phyloP scores from a whole-genome alignment of 2,329 filamentous ascomycete genomes.

The Paecilomyces niveus region DNA sequence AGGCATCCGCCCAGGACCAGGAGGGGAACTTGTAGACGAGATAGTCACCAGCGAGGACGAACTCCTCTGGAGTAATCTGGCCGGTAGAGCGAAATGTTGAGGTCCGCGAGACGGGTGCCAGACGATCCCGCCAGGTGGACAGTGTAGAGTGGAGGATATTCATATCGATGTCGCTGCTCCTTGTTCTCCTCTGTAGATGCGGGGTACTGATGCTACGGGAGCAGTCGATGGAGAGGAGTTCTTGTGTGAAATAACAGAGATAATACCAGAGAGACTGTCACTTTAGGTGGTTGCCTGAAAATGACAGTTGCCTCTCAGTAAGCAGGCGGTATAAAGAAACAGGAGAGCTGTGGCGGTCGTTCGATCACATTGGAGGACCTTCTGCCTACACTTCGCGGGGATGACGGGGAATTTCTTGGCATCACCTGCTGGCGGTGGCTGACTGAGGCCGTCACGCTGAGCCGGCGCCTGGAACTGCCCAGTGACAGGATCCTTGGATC shows the following conservation, averaged over 20 bases:
- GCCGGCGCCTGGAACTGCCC: background rate
- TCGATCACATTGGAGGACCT: background rate
- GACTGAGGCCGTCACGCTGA: background rate
- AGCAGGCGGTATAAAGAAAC: slow-evolving; percentile 1
- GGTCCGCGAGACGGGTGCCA: slow-evolving; percentile 79
- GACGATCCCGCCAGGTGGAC: slow-evolving; percentile 84
- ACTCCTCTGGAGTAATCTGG: slow-evolving; percentile 96
- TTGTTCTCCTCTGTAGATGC: slow-evolving; percentile 2
- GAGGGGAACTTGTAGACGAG: slow-evolving; percentile 98
- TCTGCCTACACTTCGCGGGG: background rate
- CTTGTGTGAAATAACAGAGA: background rate
- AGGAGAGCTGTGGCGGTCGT: background rate
- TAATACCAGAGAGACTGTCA: background rate
- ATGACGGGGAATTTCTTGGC: background rate
- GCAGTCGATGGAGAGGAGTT: background rate
- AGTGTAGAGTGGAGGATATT: slow-evolving; percentile 89
- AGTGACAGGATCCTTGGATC: background rate
- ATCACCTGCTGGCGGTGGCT: background rate
- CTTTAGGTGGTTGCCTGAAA: background rate
- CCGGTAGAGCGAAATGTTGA: slow-evolving; percentile 92
- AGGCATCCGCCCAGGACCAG: slow-evolving; percentile 92
- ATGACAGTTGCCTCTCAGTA: background rate
- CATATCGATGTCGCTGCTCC: slow-evolving; percentile 47
- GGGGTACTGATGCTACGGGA: slow-evolving; percentile 2
- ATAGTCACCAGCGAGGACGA: slow-evolving; percentile 91